Evolutionary conservation across 2,329 filamentous ascomycete genomes (phyloP).

Genomic region (Epichloe brachyelytri): DNA sequence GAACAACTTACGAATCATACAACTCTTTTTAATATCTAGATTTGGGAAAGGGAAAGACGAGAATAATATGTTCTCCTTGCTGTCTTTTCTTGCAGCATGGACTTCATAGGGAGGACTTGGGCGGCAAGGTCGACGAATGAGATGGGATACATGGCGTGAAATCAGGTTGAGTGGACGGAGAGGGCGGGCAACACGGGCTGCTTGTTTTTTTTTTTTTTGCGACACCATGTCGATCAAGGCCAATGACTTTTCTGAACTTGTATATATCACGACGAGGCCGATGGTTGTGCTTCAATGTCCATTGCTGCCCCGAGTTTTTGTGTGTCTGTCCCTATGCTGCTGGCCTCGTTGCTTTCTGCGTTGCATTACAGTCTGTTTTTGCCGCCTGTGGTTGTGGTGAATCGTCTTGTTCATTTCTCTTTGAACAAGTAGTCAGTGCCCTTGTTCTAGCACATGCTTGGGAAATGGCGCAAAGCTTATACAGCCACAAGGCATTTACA

Average conservation of each 20-base stretch:
- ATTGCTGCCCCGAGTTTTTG: neutral
- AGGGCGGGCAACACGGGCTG: neutral
- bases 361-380: too few species aligned
- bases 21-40: constrained; percentile 6
- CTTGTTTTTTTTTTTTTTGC: neutral
- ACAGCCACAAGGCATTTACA: neutral
- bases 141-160: neutral
- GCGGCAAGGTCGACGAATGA: neutral
- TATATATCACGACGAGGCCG: constrained; percentile 13
- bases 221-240: neutral
- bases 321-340: neutral
- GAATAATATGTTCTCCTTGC: neutral
- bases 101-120: neutral
- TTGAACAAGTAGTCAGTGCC: neutral
- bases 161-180: neutral
- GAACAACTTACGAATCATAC: constrained; percentile 1
- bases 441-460: neutral
- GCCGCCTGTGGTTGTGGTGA: too few species aligned
- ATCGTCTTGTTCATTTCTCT: too few species aligned
- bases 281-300: constrained; percentile 8
- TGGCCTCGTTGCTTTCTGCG: too few species aligned
- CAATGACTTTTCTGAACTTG: constrained; percentile 5
- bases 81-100: neutral
- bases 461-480: neutral
- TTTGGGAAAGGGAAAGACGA: neutral